Evolutionary conservation across 495 filamentous ascomycete species (phyloP).

Genomic region (Penicillium canescens): DNA sequence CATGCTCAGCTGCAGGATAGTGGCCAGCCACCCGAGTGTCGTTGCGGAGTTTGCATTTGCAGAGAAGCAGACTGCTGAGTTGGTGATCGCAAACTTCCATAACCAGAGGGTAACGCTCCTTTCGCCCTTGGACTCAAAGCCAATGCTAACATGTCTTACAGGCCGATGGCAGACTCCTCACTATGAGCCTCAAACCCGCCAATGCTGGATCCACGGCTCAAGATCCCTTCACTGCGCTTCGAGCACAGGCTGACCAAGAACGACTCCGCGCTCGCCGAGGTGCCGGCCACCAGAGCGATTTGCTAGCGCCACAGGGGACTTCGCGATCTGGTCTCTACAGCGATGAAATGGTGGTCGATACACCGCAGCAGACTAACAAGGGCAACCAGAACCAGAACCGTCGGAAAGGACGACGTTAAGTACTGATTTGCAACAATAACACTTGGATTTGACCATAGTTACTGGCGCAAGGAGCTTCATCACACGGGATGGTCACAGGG

Average conservation of each 20-base stretch:
- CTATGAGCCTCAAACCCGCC: constrained; percentile 67
- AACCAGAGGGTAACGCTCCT: constrained; percentile 66
- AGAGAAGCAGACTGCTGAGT: constrained; percentile 75
- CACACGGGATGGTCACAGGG: neutral
- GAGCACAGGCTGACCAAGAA: constrained; percentile 49
- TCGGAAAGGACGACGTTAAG: constrained; percentile 23
- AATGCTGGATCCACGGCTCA: constrained; percentile 29
- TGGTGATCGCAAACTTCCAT: constrained; percentile 80
- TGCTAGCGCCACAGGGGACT: constrained; percentile 6
- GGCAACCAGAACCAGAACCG: constrained; percentile 21
- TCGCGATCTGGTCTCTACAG: constrained; percentile 33
- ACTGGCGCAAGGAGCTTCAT: neutral
- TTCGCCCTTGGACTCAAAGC: neutral
- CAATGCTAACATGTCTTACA: constrained; percentile 36
- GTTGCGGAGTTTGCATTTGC: constrained; percentile 84
- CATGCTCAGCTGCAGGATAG: constrained; percentile 69
- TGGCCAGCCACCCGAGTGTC: constrained; percentile 70
- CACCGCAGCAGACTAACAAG: constrained; percentile 25
- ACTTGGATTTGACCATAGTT: neutral
- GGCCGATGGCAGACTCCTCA: constrained; percentile 84
- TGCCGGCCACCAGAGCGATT: neutral
- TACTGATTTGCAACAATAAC: neutral
- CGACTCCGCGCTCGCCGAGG: constrained; percentile 37
- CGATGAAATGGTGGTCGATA: constrained; percentile 47
- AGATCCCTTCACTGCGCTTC: constrained; percentile 42